Percentiles rank a stretch among this genome's conserved stretches.
These are phyloP conservation scores for Grigorovia transvaalensis DNA, from an alignment of 805 yeast genomes.

Conservation along the genomic window DNA sequence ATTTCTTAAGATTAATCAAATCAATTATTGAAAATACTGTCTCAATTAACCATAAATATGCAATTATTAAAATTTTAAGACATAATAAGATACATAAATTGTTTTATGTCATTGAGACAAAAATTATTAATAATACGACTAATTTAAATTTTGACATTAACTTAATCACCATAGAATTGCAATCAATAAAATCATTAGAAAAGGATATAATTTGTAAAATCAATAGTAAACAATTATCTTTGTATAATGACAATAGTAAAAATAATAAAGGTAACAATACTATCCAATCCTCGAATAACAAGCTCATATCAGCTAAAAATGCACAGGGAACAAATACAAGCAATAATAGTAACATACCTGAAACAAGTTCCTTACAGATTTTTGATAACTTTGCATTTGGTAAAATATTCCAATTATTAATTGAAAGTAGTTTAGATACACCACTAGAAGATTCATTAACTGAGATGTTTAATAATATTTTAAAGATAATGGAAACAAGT, in stretches of 20 bases:
- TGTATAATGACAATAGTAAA: not conserved
- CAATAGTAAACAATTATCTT: constrained; percentile 6
- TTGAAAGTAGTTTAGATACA: constrained; percentile 34
- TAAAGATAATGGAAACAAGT: constrained; percentile 44
- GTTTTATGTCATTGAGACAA: constrained; percentile 37
- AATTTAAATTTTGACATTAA: constrained; percentile 37
- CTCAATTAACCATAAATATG: constrained; percentile 34
- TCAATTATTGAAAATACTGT: constrained; percentile 10
- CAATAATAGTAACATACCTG: not conserved
- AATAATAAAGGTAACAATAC: not conserved
- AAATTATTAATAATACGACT: not conserved
- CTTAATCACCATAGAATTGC: constrained; percentile 54
- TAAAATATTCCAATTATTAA: constrained; percentile 11
- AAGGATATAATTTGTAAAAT: constrained; percentile 26
- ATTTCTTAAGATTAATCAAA: not conserved
- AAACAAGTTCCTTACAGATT: not conserved
- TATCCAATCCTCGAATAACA: not conserved
- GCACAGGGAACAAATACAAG: not conserved
- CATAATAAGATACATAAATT: constrained; percentile 47
- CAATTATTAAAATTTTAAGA: constrained; percentile 47
- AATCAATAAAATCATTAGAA: constrained; percentile 35
- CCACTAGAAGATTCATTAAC: constrained; percentile 60
- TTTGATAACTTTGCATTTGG: constrained; percentile 15
- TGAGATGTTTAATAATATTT: constrained; percentile 41
- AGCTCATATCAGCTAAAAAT: not conserved